phyloP scores from a whole-genome alignment of 2,329 filamentous ascomycete genomes.

The Exophiala sideris region DNA sequence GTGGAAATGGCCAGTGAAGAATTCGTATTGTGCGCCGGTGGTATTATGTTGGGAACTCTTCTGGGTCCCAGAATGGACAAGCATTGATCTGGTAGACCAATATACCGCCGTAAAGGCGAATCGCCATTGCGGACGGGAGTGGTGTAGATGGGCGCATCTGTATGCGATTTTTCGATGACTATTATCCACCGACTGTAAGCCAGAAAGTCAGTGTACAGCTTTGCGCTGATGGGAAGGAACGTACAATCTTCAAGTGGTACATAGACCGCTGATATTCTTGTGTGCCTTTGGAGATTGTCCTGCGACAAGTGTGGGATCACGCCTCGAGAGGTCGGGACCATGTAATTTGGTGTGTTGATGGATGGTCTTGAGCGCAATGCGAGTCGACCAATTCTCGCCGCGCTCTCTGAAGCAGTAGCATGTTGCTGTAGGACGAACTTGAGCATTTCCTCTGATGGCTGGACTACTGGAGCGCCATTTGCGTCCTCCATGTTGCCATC shows the following conservation, averaged over 20 bases:
- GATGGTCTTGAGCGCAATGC: constrained; percentile 58
- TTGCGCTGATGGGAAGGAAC: constrained; percentile 33
- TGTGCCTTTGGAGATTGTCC: constrained; percentile 69
- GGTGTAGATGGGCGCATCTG: constrained; percentile 51
- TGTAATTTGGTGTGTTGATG: constrained; percentile 79
- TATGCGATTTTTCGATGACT: constrained; percentile 61
- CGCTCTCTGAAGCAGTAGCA: constrained; percentile 35
- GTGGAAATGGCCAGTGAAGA: constrained; percentile 74
- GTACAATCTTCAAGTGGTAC: constrained; percentile 89
- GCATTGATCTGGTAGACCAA: constrained; percentile 63
- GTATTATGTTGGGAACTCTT: constrained; percentile 69
- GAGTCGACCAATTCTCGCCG: constrained; percentile 66
- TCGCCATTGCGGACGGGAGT: constrained; percentile 42
- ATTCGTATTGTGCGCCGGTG: constrained; percentile 66
- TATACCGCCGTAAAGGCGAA: constrained; percentile 71
- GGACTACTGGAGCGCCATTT: constrained; percentile 4
- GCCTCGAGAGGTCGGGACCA: constrained; percentile 78
- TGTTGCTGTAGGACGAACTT: constrained; percentile 36
- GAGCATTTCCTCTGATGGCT: constrained; percentile 35
- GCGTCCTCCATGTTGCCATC: constrained; percentile 19
- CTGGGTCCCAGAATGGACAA: constrained; percentile 73
- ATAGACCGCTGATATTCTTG: constrained; percentile 67
- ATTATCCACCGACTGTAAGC: constrained; percentile 42
- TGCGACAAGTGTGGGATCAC: constrained; percentile 83
- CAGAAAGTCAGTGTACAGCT: constrained; percentile 36